Evolutionary conservation across 768 basidiomycete species (phyloP).

Genomic region (Plicaturopsis crispa): DNA sequence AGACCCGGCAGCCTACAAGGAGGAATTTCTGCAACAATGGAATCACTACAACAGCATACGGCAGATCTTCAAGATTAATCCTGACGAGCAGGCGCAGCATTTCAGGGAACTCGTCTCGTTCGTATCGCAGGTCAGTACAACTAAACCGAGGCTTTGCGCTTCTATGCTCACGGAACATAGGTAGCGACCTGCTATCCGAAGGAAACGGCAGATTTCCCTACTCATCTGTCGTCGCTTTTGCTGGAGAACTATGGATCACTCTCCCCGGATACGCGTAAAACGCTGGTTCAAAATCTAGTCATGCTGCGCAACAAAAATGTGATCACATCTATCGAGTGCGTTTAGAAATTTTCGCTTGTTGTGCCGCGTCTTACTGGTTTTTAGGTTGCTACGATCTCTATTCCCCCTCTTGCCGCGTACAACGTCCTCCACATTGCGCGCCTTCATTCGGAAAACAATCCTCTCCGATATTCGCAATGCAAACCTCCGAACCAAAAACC

Average conservation of each 20-base stretch:
- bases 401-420: slow-evolving; percentile 95
- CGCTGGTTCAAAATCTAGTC: slow-evolving; percentile 84
- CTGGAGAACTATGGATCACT: slow-evolving; percentile 72
- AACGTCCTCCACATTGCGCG: slow-evolving; percentile 74
- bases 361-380: not conserved
- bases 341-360: slow-evolving; percentile 8
- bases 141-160: not conserved
- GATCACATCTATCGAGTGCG: slow-evolving; percentile 87
- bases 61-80: slow-evolving; percentile 76
- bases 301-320: slow-evolving; percentile 91
- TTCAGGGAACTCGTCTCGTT: slow-evolving; percentile 88
- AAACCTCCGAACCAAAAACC: slow-evolving; percentile 82
- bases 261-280: slow-evolving; percentile 75
- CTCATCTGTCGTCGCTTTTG: slow-evolving; percentile 70
- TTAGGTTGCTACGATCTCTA: slow-evolving; percentile 80
- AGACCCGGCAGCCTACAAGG: slow-evolving; percentile 82
- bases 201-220: slow-evolving; percentile 81
- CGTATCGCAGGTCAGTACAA: slow-evolving; percentile 64
- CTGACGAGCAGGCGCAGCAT: slow-evolving; percentile 78
- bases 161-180: slow-evolving; percentile 23
- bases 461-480: slow-evolving; percentile 89
- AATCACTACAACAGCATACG: slow-evolving; percentile 87
- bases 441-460: slow-evolving; percentile 89
- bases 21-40: slow-evolving; percentile 96
- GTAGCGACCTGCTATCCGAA: slow-evolving; percentile 92